Evolutionary conservation across 345 rosid genomes (phyloP).

Genomic region (Microcos paniculata): DNA sequence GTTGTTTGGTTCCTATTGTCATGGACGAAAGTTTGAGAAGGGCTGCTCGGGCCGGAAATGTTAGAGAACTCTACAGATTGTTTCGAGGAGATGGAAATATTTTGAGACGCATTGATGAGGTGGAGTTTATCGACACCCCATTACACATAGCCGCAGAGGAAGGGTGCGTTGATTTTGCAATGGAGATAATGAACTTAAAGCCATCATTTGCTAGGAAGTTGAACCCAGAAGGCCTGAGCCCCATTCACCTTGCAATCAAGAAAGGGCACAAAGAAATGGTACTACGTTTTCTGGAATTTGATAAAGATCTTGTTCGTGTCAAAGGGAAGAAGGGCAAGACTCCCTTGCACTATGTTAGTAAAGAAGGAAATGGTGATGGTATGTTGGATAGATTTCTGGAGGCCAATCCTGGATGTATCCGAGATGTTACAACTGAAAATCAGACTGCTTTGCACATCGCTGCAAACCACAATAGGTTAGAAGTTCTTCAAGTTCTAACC

Average conservation of each 20-base stretch:
- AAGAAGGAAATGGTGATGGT: not conserved
- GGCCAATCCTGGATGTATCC: conserved; percentile 19
- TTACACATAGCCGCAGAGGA: not conserved
- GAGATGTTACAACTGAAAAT: conserved; percentile 17
- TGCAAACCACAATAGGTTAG: not conserved
- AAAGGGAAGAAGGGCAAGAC: conserved; percentile 32
- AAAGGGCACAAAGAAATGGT: not conserved
- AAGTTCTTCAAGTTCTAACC: conserved; percentile 17
- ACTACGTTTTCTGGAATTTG: not conserved
- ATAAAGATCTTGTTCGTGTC: not conserved
- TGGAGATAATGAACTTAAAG: conserved; percentile 24
- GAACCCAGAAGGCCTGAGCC: conserved; percentile 19
- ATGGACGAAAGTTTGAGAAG: not conserved
- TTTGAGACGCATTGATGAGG: conserved; percentile 7
- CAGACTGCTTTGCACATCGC: conserved; percentile 33
- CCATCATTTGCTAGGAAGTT: conserved; percentile 26
- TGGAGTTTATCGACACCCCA: conserved; percentile 11
- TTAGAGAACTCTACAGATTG: conserved; percentile 1
- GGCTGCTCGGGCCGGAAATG: not conserved
- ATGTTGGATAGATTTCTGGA: conserved; percentile 22
- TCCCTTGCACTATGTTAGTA: conserved; percentile 21
- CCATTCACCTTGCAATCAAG: conserved; percentile 22
- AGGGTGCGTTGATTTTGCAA: conserved; percentile 19
- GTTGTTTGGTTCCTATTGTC: not conserved
- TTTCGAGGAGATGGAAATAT: not conserved